Conservation (phyloP, 352 stramenopile genomes). For the Aphanomyces euteiches region DNA sequence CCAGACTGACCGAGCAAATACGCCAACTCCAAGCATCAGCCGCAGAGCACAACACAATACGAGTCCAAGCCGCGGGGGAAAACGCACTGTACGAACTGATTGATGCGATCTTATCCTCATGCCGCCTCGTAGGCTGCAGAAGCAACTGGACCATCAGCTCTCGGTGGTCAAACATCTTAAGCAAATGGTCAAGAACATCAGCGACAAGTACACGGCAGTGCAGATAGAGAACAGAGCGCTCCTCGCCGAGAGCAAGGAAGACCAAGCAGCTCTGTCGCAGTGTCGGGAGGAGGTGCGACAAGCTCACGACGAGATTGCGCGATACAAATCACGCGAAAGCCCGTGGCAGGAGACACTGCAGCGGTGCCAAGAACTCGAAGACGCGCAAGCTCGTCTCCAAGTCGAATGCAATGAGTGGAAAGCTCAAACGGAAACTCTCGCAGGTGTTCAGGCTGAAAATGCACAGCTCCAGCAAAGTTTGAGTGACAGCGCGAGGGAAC, state of each 20-base stretch:
- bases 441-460: constrained; percentile 9
- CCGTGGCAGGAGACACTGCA: neutral
- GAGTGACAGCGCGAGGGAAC: neutral
- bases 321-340: too few species aligned
- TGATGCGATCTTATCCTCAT: too few species aligned
- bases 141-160: constrained; percentile 21
- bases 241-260: neutral
- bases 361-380: neutral
- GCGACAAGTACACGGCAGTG: constrained; percentile 24
- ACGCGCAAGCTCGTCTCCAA: neutral
- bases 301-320: neutral
- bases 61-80: constrained; percentile 14
- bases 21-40: constrained; percentile 1
- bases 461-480: neutral
- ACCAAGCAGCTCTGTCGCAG: neutral
- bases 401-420: constrained; percentile 19
- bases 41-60: neutral
- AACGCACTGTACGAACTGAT: constrained; percentile 10
- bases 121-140: constrained; percentile 8
- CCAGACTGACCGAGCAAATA: constrained; percentile 2
- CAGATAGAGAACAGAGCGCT: constrained; percentile 16
- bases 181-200: constrained; percentile 30
- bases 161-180: constrained; percentile 26
- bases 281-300: neutral
- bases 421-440: neutral